phyloP scores from a whole-genome alignment of 106 monocot genomes.

The Dioscorea zingiberensis region DNA sequence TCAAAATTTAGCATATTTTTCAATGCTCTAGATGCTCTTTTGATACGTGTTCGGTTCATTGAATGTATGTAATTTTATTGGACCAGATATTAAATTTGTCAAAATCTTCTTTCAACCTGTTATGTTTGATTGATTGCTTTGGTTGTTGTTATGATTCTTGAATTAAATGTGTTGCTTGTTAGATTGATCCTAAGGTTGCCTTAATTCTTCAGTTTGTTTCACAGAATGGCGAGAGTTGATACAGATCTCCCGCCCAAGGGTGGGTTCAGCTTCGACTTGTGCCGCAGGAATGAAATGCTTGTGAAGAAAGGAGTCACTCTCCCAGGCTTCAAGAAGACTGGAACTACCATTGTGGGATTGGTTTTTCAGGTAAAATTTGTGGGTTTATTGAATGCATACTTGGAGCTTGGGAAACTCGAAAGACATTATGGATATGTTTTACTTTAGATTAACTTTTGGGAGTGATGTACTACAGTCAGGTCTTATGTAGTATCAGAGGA shows the following conservation, averaged over 20 bases:
- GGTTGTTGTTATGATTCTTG: no score
- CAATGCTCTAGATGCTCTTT: no score
- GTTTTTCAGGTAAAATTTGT: conserved; percentile 51
- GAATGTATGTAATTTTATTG: no score
- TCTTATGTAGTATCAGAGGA: background rate
- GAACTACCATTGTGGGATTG: conserved; percentile 85
- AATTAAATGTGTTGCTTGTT: no score
- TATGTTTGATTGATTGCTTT: no score
- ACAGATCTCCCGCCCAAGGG: conserved; percentile 59
- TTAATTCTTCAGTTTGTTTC: no score
- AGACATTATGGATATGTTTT: background rate
- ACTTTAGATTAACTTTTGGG: background rate
- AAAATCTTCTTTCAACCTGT: no score
- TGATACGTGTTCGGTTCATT: no score
- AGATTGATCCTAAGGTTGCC: no score
- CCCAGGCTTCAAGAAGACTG: conserved; percentile 60
- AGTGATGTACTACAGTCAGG: background rate
- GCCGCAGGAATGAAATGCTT: conserved; percentile 67
- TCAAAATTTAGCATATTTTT: no score
- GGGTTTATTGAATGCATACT: background rate
- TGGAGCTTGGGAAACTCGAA: background rate
- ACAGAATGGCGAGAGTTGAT: conserved; percentile 25
- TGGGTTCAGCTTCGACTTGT: conserved; percentile 82
- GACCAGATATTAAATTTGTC: no score
- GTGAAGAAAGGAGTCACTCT: conserved; percentile 49